Percentiles rank a stretch among this genome's conserved stretches.
phyloP scores from a whole-genome alignment of 2,329 filamentous ascomycete genomes.

The Aspergillus pseudonomiae region DNA sequence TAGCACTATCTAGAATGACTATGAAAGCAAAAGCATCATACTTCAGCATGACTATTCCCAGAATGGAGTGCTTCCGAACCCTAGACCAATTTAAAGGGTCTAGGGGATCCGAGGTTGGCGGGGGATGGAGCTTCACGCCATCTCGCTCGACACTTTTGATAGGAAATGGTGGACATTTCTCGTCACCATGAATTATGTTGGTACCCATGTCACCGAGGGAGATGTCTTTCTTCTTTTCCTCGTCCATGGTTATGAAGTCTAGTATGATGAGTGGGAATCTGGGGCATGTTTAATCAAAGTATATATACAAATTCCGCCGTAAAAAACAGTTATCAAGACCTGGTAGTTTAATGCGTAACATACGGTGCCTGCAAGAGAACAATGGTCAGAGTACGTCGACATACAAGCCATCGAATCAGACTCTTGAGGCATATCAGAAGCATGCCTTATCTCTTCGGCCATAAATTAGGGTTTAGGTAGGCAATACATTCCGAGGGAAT shows the following conservation, averaged over 20 bases:
- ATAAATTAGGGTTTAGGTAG: neutral
- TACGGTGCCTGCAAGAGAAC: neutral
- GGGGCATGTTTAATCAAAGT: neutral
- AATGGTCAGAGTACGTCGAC: neutral
- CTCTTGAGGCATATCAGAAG: conserved; percentile 11
- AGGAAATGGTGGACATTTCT: conserved; percentile 5
- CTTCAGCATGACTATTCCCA: conserved; percentile 58
- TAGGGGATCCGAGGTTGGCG: conserved; percentile 49
- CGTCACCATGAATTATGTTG: neutral
- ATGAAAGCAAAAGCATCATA: conserved; percentile 31
- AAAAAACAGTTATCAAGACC: neutral
- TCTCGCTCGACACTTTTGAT: conserved; percentile 17
- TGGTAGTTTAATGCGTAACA: neutral
- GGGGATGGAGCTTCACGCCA: conserved; percentile 43
- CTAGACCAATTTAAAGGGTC: conserved; percentile 60
- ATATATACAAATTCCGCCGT: neutral
- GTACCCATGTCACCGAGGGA: neutral
- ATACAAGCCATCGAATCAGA: conserved; percentile 15
- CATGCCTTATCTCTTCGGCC: conserved; percentile 1
- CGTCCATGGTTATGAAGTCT: neutral
- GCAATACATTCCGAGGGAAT: neutral
- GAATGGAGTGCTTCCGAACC: conserved; percentile 52
- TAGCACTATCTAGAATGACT: neutral
- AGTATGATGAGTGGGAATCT: neutral
- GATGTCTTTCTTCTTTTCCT: neutral